Evolutionary conservation across 371 early-diverging fungal genomes (phyloP).

Genomic region (Mortierella sp.): DNA sequence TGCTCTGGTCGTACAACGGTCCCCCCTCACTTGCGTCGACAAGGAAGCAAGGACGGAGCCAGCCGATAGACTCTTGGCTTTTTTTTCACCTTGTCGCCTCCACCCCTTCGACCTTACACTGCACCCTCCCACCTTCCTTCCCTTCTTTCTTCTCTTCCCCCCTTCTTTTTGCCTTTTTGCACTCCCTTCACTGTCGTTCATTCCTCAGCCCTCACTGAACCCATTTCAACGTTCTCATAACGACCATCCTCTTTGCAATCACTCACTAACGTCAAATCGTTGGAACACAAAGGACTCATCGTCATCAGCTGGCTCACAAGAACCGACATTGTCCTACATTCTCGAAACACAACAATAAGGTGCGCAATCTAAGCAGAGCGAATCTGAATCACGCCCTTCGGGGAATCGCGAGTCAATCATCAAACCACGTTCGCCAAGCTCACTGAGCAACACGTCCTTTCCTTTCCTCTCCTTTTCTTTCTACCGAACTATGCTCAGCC

Average conservation of each 20-base stretch:
- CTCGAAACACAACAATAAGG: neutral
- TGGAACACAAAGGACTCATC: neutral
- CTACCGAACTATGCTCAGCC: neutral
- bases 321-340: neutral
- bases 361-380: neutral
- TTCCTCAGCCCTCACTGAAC: neutral
- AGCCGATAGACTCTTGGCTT: neutral
- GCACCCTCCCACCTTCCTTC: neutral
- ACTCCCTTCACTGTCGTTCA: neutral
- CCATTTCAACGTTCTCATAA: neutral
- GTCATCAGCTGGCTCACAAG: neutral
- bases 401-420: no score
- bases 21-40: neutral
- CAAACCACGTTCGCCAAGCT: no score
- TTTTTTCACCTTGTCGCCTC: neutral
- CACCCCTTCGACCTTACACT: neutral
- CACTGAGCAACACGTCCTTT: no score
- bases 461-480: neutral
- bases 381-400: no score
- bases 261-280: neutral
- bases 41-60: neutral
- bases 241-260: neutral
- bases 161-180: neutral
- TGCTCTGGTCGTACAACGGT: neutral
- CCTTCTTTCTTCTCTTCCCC: neutral